Conservation (phyloP, 495 filamentous ascomycete species). For the Penicillium crystallinum region DNA sequence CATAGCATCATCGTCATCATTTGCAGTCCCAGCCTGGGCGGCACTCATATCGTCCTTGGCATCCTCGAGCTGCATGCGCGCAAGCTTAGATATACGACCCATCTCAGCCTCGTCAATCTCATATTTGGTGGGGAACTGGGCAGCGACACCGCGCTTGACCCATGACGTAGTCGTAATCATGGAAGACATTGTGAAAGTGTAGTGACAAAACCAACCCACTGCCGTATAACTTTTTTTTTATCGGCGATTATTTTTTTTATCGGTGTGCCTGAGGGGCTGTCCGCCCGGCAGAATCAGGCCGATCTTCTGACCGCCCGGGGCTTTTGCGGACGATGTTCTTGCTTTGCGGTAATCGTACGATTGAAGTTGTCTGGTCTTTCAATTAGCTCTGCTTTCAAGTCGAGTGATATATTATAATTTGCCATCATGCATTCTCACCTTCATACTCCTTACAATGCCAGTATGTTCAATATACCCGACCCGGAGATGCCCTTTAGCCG, state of each 20-base stretch:
- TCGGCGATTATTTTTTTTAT: constrained; percentile 33
- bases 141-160: constrained; percentile 92
- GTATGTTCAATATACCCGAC: constrained; percentile 42
- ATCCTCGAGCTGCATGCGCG: constrained; percentile 87
- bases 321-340: constrained; percentile 11
- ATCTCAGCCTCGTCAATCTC: constrained; percentile 91
- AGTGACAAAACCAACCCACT: constrained; percentile 11
- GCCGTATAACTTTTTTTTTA: constrained; percentile 18
- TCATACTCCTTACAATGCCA: constrained; percentile 82
- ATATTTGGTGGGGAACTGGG: constrained; percentile 84
- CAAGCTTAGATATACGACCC: constrained; percentile 80
- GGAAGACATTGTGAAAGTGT: constrained; percentile 47
- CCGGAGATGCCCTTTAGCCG: not conserved
- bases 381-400: not conserved
- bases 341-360: constrained; percentile 3
- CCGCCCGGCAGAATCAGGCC: constrained; percentile 32
- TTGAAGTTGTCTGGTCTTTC: not conserved
- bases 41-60: constrained; percentile 79
- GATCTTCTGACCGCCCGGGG: constrained; percentile 27
- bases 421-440: constrained; percentile 87
- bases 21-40: constrained; percentile 42
- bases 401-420: not conserved
- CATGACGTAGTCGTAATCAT: constrained; percentile 95
- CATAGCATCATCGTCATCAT: constrained; percentile 20
- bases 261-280: constrained; percentile 23